Evolutionary conservation across 768 basidiomycete genomes (phyloP).

Genomic region (Boletus pseudo-olivaceus): DNA sequence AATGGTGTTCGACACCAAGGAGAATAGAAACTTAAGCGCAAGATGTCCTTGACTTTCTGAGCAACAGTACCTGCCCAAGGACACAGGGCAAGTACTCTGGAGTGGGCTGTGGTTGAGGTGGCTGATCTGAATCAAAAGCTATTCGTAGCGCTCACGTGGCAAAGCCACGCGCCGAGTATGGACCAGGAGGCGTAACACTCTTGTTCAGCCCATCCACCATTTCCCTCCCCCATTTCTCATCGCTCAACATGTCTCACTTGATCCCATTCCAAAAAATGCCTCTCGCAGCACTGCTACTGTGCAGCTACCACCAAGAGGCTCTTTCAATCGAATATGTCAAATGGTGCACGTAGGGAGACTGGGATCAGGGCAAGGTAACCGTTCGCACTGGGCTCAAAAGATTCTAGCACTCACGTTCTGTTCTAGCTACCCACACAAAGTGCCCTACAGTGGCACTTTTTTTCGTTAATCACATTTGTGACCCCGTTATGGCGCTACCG

Average conservation of each 20-base stretch:
- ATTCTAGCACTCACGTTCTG: slow-evolving; percentile 8
- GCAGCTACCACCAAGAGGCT: not conserved
- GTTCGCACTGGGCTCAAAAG: slow-evolving; percentile 6
- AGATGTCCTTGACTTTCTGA: not conserved
- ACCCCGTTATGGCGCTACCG: slow-evolving; percentile 5
- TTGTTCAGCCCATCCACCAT: slow-evolving; percentile 32
- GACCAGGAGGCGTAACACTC: slow-evolving; percentile 31
- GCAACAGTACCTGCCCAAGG: not conserved
- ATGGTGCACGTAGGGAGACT: not conserved
- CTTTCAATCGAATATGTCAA: not conserved
- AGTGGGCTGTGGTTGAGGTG: slow-evolving; percentile 7
- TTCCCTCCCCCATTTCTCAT: slow-evolving; percentile 30
- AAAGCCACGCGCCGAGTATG: slow-evolving; percentile 29
- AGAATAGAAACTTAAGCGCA: not conserved
- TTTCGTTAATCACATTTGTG: not conserved
- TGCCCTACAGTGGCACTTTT: not conserved
- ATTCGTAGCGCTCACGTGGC: slow-evolving; percentile 29
- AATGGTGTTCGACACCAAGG: not conserved
- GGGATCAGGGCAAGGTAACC: slow-evolving; percentile 28
- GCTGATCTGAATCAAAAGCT: slow-evolving; percentile 19
- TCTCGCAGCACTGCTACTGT: not conserved
- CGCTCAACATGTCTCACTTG: slow-evolving; percentile 15
- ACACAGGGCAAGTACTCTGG: not conserved
- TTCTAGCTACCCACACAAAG: not conserved
- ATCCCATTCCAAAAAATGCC: slow-evolving; percentile 10